Percentiles rank a stretch among this genome's conserved stretches.
These are phyloP conservation scores for Saitozyma sp. DNA, from an alignment of 768 basidiomycete species.

Conservation along the genomic window DNA sequence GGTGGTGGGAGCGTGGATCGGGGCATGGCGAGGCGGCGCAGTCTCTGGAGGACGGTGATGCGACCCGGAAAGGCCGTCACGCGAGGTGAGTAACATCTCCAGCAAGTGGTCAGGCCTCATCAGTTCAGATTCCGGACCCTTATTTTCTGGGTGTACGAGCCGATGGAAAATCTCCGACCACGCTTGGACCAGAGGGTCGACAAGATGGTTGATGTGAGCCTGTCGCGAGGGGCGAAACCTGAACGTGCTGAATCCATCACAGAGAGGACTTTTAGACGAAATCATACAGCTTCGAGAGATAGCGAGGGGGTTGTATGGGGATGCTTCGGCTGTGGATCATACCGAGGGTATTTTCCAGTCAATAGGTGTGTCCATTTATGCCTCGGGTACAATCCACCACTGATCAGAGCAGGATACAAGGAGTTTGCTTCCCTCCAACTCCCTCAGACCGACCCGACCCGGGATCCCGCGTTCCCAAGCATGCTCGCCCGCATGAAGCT, in stretches of 20 bases:
- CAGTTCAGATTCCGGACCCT: conserved; percentile 72
- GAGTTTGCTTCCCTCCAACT: conserved; percentile 74
- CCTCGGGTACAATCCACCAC: conserved; percentile 4
- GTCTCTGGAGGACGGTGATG: conserved; percentile 12
- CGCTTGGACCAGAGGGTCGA: conserved; percentile 81
- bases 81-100: conserved; percentile 16
- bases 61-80: conserved; percentile 20
- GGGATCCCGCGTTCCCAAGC: conserved; percentile 55
- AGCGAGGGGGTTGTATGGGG: conserved; percentile 37
- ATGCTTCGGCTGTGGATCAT: conserved; percentile 25
- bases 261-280: conserved; percentile 73
- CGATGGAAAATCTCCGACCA: conserved; percentile 62
- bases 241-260: conserved; percentile 55
- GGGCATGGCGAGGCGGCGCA: conserved; percentile 49
- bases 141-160: conserved; percentile 87
- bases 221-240: neutral
- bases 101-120: conserved; percentile 3
- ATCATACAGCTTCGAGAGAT: conserved; percentile 60
- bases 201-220: conserved; percentile 77
- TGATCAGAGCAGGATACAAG: conserved; percentile 69
- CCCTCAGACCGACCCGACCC: conserved; percentile 13
- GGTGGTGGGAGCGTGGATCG: conserved; percentile 69
- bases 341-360: conserved; percentile 83
- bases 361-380: conserved; percentile 63
- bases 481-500: conserved; percentile 79